Evolutionary conservation across 1,139 yeast genomes (phyloP).

Genomic region (Wickerhamiella pararugosa): DNA sequence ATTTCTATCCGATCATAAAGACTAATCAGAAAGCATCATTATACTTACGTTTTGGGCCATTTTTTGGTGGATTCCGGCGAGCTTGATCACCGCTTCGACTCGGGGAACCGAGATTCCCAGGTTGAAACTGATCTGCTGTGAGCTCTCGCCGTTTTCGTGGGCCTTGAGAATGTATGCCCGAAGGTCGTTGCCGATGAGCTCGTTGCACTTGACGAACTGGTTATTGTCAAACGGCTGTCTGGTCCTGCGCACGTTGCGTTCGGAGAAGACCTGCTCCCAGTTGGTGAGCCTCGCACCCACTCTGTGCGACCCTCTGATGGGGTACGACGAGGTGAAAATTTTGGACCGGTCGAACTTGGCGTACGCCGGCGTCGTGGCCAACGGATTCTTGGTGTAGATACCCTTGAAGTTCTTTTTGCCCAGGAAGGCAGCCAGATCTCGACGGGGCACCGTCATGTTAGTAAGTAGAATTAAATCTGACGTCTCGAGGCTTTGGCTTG

Average conservation of each 20-base stretch:
- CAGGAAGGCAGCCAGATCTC: conserved; percentile 30
- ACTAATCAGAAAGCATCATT: conserved; percentile 56
- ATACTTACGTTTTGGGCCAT: conserved; percentile 51
- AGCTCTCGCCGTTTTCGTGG: conserved; percentile 37
- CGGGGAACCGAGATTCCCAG: conserved; percentile 73
- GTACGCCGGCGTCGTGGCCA: conserved; percentile 55
- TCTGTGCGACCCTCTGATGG: conserved; percentile 26
- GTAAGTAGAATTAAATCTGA: background rate
- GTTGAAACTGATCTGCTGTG: conserved; percentile 65
- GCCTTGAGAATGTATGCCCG: conserved; percentile 47
- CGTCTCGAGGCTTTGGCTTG: background rate
- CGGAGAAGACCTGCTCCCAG: conserved; percentile 15
- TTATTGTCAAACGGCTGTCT: conserved; percentile 66
- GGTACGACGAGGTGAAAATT: conserved; percentile 42
- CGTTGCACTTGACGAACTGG: conserved; percentile 51
- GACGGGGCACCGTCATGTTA: conserved; percentile 14
- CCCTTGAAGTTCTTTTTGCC: conserved; percentile 82
- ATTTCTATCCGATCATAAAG: conserved; percentile 38
- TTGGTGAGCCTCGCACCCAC: conserved; percentile 11
- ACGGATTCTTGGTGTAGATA: conserved; percentile 63
- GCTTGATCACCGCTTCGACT: conserved; percentile 67
- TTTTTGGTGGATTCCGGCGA: conserved; percentile 47
- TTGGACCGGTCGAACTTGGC: conserved; percentile 62
- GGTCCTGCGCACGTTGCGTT: conserved; percentile 9
- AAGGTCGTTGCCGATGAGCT: conserved; percentile 41